These are phyloP conservation scores for Harringtonia lauricola DNA, from an alignment of 2,329 filamentous ascomycete genomes.

Conservation along the genomic window DNA sequence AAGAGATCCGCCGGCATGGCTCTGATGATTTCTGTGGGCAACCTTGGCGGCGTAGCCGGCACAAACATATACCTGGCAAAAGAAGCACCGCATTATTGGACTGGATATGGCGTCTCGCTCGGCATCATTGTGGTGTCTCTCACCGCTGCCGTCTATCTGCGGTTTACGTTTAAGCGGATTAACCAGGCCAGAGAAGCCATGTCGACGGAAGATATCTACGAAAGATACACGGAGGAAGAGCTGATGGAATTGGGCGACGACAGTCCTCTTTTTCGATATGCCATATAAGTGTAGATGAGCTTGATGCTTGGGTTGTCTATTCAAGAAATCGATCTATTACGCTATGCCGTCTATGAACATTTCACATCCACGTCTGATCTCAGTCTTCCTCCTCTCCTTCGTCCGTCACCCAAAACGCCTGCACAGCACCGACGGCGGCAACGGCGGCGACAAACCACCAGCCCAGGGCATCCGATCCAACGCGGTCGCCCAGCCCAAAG, in stretches of 20 bases:
- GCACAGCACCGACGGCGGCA: neutral
- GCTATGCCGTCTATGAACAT: no score
- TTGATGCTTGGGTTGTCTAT: no score
- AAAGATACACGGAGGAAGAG: slow-evolving; percentile 17
- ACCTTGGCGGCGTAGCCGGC: slow-evolving; percentile 33
- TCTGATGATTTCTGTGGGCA: neutral
- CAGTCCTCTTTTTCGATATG: slow-evolving; percentile 20
- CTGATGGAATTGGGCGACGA: slow-evolving; percentile 20
- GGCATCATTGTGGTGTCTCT: neutral
- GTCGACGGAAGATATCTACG: slow-evolving; percentile 16
- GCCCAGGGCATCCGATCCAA: slow-evolving; percentile 1
- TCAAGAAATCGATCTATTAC: no score
- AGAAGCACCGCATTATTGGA: slow-evolving; percentile 23
- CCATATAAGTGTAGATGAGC: no score
- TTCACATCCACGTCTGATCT: no score
- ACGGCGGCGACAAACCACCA: slow-evolving; percentile 7
- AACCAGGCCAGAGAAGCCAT: slow-evolving; percentile 17
- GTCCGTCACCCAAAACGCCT: slow-evolving; percentile 7
- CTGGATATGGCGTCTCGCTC: slow-evolving; percentile 21
- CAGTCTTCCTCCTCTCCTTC: slow-evolving; percentile 3
- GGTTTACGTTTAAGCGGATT: neutral
- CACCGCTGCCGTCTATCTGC: neutral
- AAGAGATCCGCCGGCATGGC: slow-evolving; percentile 3
- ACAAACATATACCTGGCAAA: slow-evolving; percentile 22
- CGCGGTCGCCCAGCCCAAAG: slow-evolving; percentile 4